Conservation (phyloP, 1,284 basidiomycete genomes). For the Taiwanofungus camphoratus region DNA sequence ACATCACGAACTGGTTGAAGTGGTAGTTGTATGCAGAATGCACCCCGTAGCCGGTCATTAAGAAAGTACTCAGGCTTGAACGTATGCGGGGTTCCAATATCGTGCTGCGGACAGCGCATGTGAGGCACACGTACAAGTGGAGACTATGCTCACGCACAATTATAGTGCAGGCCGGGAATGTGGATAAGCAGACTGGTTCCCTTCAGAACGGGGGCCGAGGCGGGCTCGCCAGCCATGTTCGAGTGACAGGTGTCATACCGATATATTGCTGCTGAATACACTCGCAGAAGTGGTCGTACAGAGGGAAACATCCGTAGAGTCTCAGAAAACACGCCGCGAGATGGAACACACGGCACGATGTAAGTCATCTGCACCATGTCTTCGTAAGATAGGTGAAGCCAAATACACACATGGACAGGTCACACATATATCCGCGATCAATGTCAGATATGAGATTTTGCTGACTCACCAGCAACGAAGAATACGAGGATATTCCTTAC, state of each 20-base stretch:
- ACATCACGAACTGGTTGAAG: too few species aligned
- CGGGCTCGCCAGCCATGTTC: conserved; percentile 36
- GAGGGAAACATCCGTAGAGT: conserved; percentile 55
- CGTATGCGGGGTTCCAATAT: conserved; percentile 28
- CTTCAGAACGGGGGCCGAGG: conserved; percentile 39
- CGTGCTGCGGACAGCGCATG: conserved; percentile 18
- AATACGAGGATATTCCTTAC: conserved; percentile 43
- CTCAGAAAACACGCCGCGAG: conserved; percentile 49
- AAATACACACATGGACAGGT: not conserved
- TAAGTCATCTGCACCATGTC: conserved; percentile 43
- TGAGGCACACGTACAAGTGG: not conserved
- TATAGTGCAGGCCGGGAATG: conserved; percentile 40
- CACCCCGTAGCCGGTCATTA: conserved; percentile 25
- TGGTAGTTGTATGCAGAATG: conserved; percentile 11
- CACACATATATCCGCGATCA: conserved; percentile 32
- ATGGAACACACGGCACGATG: conserved; percentile 36
- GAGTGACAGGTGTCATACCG: conserved; percentile 32
- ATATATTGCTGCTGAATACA: not conserved
- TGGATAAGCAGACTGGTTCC: conserved; percentile 37
- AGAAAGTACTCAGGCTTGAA: conserved; percentile 33
- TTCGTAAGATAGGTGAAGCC: conserved; percentile 31
- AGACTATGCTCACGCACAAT: conserved; percentile 16
- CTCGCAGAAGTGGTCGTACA: conserved; percentile 29
- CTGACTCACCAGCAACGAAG: conserved; percentile 38
- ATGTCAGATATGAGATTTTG: not conserved